Evolutionary conservation across 495 filamentous ascomycete genomes (phyloP).

Genomic region (Aspergillus avenaceus): DNA sequence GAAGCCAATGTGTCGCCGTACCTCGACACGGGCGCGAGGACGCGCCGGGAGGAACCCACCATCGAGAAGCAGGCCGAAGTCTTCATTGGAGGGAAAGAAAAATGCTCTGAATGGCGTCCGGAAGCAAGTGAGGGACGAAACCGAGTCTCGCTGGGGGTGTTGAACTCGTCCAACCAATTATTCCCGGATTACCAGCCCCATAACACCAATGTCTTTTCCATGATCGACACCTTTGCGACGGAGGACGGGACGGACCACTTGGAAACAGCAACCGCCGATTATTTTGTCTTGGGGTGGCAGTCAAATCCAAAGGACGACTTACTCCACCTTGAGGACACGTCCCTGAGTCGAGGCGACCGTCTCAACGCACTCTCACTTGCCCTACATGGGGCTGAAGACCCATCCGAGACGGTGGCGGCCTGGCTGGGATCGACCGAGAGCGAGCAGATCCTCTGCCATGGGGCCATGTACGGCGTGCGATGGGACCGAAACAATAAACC

Average conservation of each 20-base stretch:
- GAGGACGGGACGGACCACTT: constrained; percentile 15
- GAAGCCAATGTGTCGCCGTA: constrained; percentile 50
- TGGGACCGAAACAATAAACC: constrained; percentile 29
- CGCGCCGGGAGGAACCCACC: constrained; percentile 1
- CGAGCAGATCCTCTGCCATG: constrained; percentile 31
- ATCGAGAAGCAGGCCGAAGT: constrained; percentile 44
- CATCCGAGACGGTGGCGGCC: not conserved
- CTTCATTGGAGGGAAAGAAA: constrained; percentile 45
- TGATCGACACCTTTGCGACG: constrained; percentile 39
- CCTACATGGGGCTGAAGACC: not conserved
- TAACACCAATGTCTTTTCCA: constrained; percentile 47
- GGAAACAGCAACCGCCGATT: constrained; percentile 29
- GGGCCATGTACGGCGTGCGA: constrained; percentile 45
- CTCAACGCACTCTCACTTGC: constrained; percentile 5
- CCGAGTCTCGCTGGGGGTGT: constrained; percentile 24
- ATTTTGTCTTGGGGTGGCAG: constrained; percentile 53
- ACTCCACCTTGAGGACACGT: not conserved
- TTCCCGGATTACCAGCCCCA: constrained; percentile 50
- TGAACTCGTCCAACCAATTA: constrained; percentile 40
- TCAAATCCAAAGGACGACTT: constrained; percentile 6
- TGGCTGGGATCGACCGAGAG: not conserved
- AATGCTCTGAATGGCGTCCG: too few relatives aligned
- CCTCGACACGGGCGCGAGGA: constrained; percentile 12
- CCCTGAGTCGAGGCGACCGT: not conserved
- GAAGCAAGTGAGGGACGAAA: too few relatives aligned